Conservation (phyloP, 2,329 filamentous ascomycete genomes). For the Fusarium chlamydosporum region DNA sequence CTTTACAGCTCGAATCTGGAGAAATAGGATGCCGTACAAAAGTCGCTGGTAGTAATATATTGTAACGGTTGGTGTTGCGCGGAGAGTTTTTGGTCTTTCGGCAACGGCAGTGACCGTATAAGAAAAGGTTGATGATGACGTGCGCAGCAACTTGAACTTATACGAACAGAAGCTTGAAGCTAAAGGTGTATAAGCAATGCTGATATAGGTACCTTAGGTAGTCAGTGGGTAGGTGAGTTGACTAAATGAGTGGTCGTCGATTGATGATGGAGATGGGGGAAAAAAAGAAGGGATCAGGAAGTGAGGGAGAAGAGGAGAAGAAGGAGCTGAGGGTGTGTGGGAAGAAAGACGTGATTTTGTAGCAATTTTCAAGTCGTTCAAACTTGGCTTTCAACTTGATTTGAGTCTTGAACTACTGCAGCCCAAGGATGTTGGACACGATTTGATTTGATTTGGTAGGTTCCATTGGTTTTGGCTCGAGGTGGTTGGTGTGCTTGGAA, state of each 20-base stretch:
- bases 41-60: not conserved
- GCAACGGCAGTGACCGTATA: not conserved
- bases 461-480: too few relatives aligned
- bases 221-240: not conserved
- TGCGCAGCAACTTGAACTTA: conserved; percentile 28
- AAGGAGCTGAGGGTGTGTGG: conserved; percentile 29
- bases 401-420: conserved; percentile 15
- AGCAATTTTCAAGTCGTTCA: conserved; percentile 18
- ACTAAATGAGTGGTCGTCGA: conserved; percentile 11
- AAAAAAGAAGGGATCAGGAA: conserved; percentile 18
- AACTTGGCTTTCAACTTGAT: conserved; percentile 11
- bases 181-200: conserved; percentile 4
- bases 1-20: conserved; percentile 8
- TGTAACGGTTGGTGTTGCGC: conserved; percentile 12
- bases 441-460: conserved; percentile 1
- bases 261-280: conserved; percentile 13
- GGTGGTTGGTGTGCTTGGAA: conserved; percentile 44
- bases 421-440: not conserved
- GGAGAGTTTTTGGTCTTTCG: not conserved
- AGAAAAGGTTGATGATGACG: conserved; percentile 12
- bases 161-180: conserved; percentile 10
- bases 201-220: not conserved
- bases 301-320: conserved; percentile 2
- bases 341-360: conserved; percentile 36
- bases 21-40: not conserved